These are phyloP conservation scores for Piper longum DNA, from an alignment of 164 flowering plant genomes.

Conservation along the genomic window DNA sequence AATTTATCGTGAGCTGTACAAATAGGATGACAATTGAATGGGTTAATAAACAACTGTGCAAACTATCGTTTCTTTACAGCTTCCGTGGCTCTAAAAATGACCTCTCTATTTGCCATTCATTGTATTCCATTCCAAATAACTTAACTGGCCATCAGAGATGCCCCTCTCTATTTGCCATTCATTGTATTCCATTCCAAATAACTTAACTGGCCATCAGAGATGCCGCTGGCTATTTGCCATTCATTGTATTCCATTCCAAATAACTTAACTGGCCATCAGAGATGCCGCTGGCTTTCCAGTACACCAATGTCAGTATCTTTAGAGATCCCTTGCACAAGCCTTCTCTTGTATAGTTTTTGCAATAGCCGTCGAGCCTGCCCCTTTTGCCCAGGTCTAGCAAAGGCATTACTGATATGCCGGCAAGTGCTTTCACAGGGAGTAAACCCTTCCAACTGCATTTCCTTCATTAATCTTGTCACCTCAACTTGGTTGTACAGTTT, in stretches of 20 bases:
- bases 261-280: not conserved
- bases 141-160: too few species aligned
- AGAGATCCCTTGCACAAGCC: not conserved
- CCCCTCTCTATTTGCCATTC: too few species aligned
- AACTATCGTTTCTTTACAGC: too few species aligned
- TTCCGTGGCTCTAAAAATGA: too few species aligned
- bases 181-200: too few species aligned
- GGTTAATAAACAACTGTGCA: too few species aligned
- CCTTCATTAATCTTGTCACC: constrained; percentile 32
- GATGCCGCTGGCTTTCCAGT: not conserved
- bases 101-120: too few species aligned
- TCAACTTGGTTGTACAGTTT: constrained; percentile 33
- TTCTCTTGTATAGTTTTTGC: constrained; percentile 14
- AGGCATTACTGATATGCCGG: constrained; percentile 24
- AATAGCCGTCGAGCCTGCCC: constrained; percentile 25
- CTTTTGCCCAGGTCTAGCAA: constrained; percentile 39
- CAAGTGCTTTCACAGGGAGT: constrained; percentile 40
- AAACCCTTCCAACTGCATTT: constrained; percentile 52
- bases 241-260: too few species aligned
- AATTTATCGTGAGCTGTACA: too few species aligned
- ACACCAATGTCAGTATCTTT: not conserved
- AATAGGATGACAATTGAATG: too few species aligned
- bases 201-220: not conserved
- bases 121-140: too few species aligned
- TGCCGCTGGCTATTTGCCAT: not conserved